These are phyloP conservation scores for Sporisorium iseilematis-ciliati DNA, from an alignment of 1,284 basidiomycete genomes.

Conservation along the genomic window DNA sequence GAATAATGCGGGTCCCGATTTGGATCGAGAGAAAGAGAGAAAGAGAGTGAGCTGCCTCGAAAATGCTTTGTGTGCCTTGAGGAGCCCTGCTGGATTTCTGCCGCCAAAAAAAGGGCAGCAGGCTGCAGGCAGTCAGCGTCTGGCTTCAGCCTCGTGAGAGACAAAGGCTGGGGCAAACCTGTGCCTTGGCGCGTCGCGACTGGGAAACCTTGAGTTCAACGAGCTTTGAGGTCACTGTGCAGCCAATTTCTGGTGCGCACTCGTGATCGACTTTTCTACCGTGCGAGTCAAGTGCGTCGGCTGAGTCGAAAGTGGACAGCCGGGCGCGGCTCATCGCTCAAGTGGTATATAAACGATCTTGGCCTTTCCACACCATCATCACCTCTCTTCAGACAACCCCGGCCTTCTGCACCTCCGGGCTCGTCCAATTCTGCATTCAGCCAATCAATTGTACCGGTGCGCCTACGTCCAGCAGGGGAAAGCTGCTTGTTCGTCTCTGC, in stretches of 20 bases:
- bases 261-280: slow-evolving; percentile 23
- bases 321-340: slow-evolving; percentile 37
- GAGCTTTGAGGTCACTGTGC: slow-evolving; percentile 21
- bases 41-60: too few species aligned
- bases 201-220: background rate
- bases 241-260: slow-evolving; percentile 2
- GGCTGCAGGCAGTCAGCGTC: too few species aligned
- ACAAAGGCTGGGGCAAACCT: too few species aligned
- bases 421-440: slow-evolving; percentile 13
- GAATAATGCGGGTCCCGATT: slow-evolving; percentile 10
- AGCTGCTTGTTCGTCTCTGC: background rate
- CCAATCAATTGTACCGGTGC: slow-evolving; percentile 12
- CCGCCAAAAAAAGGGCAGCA: too few species aligned
- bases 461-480: background rate
- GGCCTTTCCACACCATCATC: slow-evolving; percentile 16
- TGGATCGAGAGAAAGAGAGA: background rate
- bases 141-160: too few species aligned
- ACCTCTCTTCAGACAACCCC: slow-evolving; percentile 10
- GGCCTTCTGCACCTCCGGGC: slow-evolving; percentile 22
- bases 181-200: slow-evolving; percentile 41
- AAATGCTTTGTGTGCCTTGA: too few species aligned
- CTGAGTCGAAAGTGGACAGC: slow-evolving; percentile 20
- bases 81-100: too few species aligned
- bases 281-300: slow-evolving; percentile 20
- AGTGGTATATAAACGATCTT: slow-evolving; percentile 34